Evolutionary conservation across 129 eudicot genomes (phyloP), one percentile per base, ranked within the genome.

Genomic region (Erigeron canadensis): DNA sequence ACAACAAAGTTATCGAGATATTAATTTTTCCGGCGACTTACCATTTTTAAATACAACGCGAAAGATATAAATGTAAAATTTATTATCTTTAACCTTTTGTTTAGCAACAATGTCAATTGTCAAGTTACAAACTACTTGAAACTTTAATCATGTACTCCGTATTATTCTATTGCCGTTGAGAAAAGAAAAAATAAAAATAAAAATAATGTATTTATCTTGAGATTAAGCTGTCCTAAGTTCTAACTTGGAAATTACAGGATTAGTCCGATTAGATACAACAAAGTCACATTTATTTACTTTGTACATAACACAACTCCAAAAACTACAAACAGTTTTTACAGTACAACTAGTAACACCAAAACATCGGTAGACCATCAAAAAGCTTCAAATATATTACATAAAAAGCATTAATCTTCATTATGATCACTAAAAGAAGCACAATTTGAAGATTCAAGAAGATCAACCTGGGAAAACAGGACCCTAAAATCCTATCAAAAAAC

Each of bases 211-310:
- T 50, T 4, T 17, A 1, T 50, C 16, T 50, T 50, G 56, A 50
- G 17, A 50, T 50, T 50, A 7, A n/a, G 2, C 2, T 50, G 56
- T 48, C 55, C 18, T 13, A 48, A 16, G 16, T 0, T 48, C 5
- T 48, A 15, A 28, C 34, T 28, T 28, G 34, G 34, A 28, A 28
- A 28, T 1, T 28, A 28, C 59, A 95, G 69, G 3, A 96, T 97
- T 39, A 61, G 70, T n/a, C n/a, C n/a, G n/a, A 60, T 95, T 93
- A 4, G 99, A 95, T 6, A 95, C 85, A 77, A 95, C 85, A 77
- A 95, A 82, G 78, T 85, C 86, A 71, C 99, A 95, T 70, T 83
- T 95, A 39, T 82, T 83, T 5, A 95, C 34, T 28, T 28, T 28
- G 34, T 28, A 28, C 34, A 28, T 28, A 28, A 47, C n/a, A 47